Evolutionary conservation across 139 green algal species (phyloP).

Genomic region (Ettlia oleoabundans): DNA sequence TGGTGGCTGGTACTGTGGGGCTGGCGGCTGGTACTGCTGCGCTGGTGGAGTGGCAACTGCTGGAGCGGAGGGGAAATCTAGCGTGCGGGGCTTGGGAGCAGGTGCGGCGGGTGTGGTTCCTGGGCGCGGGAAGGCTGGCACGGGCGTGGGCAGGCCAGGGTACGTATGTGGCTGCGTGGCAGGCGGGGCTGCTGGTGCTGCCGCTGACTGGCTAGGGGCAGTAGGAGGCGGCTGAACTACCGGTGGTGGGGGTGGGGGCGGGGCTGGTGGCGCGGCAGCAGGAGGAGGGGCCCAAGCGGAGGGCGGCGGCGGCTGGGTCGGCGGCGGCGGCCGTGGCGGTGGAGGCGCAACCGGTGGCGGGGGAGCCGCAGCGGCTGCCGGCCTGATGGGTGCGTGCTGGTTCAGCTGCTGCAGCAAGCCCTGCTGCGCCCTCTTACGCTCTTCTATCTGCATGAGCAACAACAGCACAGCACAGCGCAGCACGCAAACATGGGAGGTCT

Average conservation of each 20-base stretch:
- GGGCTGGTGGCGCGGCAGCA: background rate
- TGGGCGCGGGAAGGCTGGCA: background rate
- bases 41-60: too few relatives aligned
- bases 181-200: background rate
- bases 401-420: slow-evolving; percentile 60
- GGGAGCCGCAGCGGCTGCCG: background rate
- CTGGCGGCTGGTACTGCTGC: background rate
- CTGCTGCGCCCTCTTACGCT: slow-evolving; percentile 72
- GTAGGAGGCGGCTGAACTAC: too few relatives aligned
- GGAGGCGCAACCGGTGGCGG: background rate
- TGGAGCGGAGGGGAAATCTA: background rate
- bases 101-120: background rate
- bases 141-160: background rate
- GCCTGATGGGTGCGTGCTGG: background rate
- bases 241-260: slow-evolving; percentile 3
- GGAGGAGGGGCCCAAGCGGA: background rate
- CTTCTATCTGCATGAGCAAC: slow-evolving; percentile 69
- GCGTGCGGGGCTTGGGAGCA: background rate
- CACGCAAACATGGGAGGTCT: background rate
- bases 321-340: background rate
- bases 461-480: background rate
- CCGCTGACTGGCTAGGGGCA: background rate
- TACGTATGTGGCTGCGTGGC: background rate
- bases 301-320: background rate
- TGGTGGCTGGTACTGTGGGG: background rate